phyloP scores from a whole-genome alignment of 345 rosid genomes.

The Corchorus olitorius region DNA sequence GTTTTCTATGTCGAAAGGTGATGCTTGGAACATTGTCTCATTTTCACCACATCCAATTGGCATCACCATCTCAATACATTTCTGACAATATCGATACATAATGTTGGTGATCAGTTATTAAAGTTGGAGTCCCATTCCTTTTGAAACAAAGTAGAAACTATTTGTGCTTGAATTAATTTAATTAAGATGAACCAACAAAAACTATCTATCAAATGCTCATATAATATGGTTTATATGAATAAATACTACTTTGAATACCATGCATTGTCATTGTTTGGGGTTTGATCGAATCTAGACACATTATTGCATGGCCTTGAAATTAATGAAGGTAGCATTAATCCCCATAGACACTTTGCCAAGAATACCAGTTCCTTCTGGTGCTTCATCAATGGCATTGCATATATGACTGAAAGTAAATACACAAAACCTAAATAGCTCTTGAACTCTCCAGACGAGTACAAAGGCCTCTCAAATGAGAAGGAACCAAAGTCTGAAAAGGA shows the following conservation, averaged over 20 bases:
- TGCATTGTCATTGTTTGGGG: background rate
- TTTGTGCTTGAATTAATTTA: no score
- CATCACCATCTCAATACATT: slow-evolving; percentile 62
- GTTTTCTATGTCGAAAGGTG: slow-evolving; percentile 39
- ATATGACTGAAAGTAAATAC: slow-evolving; percentile 33
- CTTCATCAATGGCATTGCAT: slow-evolving; percentile 40
- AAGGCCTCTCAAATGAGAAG: background rate
- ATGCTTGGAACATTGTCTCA: slow-evolving; percentile 54
- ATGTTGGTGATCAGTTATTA: background rate
- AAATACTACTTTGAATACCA: background rate
- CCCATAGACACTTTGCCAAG: slow-evolving; percentile 40
- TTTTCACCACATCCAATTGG: slow-evolving; percentile 45
- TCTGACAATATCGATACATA: slow-evolving; percentile 42
- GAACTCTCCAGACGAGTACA: slow-evolving; percentile 25
- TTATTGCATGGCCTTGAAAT: slow-evolving; percentile 39
- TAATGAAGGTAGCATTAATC: slow-evolving; percentile 31
- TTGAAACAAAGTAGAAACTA: no score
- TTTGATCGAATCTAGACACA: slow-evolving; percentile 8
- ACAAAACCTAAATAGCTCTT: slow-evolving; percentile 31
- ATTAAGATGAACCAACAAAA: no score
- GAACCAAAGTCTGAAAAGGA: no score
- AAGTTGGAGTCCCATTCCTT: no score
- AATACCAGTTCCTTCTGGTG: slow-evolving; percentile 22
- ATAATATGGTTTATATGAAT: background rate
- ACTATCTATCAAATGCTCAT: no score